Evolutionary conservation across 768 basidiomycete species (phyloP).

Genomic region (Calvatia gigantea): DNA sequence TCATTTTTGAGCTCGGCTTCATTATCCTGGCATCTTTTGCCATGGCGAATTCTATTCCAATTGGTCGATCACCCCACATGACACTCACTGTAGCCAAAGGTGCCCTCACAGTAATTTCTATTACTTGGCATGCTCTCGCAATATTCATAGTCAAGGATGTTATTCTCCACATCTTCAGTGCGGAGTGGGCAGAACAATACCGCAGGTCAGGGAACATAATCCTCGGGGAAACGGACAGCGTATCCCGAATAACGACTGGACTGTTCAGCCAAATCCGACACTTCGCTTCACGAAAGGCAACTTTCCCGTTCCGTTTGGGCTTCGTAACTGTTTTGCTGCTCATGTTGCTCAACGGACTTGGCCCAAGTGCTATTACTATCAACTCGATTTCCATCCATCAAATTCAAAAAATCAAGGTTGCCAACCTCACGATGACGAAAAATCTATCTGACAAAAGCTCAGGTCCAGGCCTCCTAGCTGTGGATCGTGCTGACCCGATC

Average conservation of each 20-base stretch:
- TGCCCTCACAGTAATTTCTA: not conserved
- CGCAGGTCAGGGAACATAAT: not conserved
- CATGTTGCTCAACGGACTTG: not conserved
- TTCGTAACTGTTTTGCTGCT: not conserved
- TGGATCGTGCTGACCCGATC: not conserved
- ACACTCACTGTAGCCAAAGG: constrained; percentile 5
- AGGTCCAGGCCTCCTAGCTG: not conserved
- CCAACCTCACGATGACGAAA: constrained; percentile 1
- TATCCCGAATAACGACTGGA: constrained; percentile 8
- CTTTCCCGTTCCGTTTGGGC: not conserved
- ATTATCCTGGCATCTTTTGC: not conserved
- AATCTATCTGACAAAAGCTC: not conserved
- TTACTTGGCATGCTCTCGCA: constrained; percentile 4
- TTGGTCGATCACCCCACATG: not conserved
- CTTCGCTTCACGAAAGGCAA: not conserved
- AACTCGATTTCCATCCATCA: not conserved
- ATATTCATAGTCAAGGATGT: not conserved
- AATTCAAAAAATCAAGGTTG: not conserved
- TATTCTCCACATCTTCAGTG: constrained; percentile 3
- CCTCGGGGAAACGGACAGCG: constrained; percentile 1
- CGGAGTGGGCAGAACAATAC: constrained; percentile 2
- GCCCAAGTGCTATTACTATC: constrained; percentile 1
- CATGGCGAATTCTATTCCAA: not conserved
- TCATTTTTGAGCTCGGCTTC: not conserved
- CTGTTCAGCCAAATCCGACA: not conserved